Base-by-base conservation (phyloP, 2,329 filamentous ascomycete species). In the Colletotrichum sublineola region DNA sequence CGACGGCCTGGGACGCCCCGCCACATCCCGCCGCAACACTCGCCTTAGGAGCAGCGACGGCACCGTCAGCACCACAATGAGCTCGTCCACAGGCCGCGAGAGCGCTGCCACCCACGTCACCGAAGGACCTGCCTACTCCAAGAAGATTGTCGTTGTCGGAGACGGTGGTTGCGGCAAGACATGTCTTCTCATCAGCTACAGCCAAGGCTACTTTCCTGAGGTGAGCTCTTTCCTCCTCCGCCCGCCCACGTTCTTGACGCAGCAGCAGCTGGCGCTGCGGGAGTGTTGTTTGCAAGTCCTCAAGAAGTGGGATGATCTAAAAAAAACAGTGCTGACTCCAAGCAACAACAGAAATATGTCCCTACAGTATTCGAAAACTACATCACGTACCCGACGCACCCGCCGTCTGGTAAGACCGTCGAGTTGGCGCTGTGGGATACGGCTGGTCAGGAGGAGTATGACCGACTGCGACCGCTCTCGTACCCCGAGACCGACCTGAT, bases 281-380 rank as follows among this genome's bases (percentile, higher is more conserved):
- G 15, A 36, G 56, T 29, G 48, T 15, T 48, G n/a, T 62, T 38
- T 62, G 38, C 57, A 5, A 38, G 31, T 24, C 31, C 3, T 33
- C 9, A 11, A 20, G 33, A 46, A 46, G 56, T 50, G 65, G 42
- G 48, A 74, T 58, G 42, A 57, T 61, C 24, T 58, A 63, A 60
- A 11, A 48, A 63, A 48, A 63, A 68, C 64, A 57, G 65, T 68
- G 60, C 57, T 66, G 67, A 73, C 67, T 61, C n/a, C 53, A 29
- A 36, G 36, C 36, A 14, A 71, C 52, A 62, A 50, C 79, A 99
- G 96, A 98, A 98, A 98, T 99, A 99, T 79, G 96, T 99, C 52
- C 96, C 96, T 5, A 99, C 96, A 2, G 96, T 99, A 64, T 99
- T 99, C 82, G 96, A 99, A 81, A 99, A 99, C 87, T 99, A 99